Percentiles rank a stretch among this genome's conserved stretches.
These are phyloP conservation scores for Vitis rotundifolia DNA, from an alignment of 164 flowering plant genomes.

Conservation along the genomic window DNA sequence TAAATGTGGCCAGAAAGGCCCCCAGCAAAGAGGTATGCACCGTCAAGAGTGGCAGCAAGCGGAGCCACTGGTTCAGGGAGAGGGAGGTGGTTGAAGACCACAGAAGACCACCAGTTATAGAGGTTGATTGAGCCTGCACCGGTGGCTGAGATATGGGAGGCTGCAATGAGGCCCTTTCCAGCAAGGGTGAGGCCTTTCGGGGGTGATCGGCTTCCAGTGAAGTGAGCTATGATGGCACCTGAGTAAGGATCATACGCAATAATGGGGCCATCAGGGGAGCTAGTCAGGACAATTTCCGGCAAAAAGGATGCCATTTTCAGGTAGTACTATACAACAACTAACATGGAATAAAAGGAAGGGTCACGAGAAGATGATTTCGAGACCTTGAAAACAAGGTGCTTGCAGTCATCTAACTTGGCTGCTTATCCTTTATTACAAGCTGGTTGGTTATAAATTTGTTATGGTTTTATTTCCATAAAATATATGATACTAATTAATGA, in stretches of 20 bases:
- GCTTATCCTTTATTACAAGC: not conserved
- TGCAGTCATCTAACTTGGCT: constrained; percentile 4
- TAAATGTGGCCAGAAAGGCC: constrained; percentile 49
- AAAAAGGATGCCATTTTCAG: constrained; percentile 15
- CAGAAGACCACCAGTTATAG: constrained; percentile 31
- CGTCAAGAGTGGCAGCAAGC: constrained; percentile 37
- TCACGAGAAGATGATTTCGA: not conserved
- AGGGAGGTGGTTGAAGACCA: constrained; percentile 31
- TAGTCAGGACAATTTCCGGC: constrained; percentile 36
- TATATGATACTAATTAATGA: not conserved
- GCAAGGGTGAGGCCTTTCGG: constrained; percentile 39
- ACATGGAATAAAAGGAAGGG: not conserved
- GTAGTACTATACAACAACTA: not conserved
- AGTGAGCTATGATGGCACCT: constrained; percentile 23
- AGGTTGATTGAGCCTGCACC: constrained; percentile 31
- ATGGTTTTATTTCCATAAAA: not conserved
- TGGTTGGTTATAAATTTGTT: not conserved
- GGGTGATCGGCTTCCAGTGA: constrained; percentile 34
- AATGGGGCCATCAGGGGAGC: constrained; percentile 44
- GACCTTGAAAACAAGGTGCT: constrained; percentile 26
- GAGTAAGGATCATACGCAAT: constrained; percentile 27
- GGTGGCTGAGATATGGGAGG: constrained; percentile 40
- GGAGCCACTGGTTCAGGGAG: constrained; percentile 60
- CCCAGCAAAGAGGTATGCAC: constrained; percentile 48
- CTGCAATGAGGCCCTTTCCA: constrained; percentile 37